A percentile compares a stretch with the other conserved stretches of the same genome.
These are phyloP conservation scores for Eucalyptus marginata DNA, from an alignment of 345 rosid species.

Conservation along the genomic window DNA sequence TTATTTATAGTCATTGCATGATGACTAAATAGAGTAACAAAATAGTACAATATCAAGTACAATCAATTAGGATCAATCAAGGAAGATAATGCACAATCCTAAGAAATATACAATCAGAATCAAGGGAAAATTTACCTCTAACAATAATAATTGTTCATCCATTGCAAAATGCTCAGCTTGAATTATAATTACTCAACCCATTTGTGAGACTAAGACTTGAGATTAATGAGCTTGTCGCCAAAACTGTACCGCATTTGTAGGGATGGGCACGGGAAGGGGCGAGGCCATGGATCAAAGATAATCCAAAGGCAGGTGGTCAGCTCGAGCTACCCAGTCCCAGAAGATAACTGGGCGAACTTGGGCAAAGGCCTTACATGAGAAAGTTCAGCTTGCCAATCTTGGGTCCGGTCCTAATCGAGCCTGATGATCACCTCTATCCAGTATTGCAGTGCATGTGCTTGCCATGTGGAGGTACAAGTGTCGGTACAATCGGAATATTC, in stretches of 20 bases:
- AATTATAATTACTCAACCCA: not conserved
- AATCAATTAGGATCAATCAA: not conserved
- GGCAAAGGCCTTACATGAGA: not conserved
- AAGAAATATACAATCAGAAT: not conserved
- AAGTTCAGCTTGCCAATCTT: not conserved
- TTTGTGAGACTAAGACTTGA: not conserved
- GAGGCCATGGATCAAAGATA: not conserved
- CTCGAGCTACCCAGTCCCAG: not conserved
- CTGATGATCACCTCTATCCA: not conserved
- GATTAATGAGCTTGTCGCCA: not conserved
- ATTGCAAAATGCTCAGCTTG: not conserved
- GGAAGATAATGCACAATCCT: not conserved
- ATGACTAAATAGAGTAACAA: not conserved
- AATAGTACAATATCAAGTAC: not conserved
- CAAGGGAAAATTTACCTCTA: not conserved
- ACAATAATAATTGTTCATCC: not conserved
- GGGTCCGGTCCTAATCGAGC: not conserved
- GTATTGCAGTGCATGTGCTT: not conserved
- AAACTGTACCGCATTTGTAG: not conserved
- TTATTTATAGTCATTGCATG: not conserved
- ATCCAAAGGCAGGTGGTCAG: not conserved
- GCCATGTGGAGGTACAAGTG: not conserved
- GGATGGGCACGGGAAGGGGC: not conserved
- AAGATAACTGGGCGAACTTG: not conserved
- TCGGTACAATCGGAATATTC: not conserved